Evolutionary conservation across 1,284 basidiomycete genomes (phyloP).

Genomic region (Irpex sp.): DNA sequence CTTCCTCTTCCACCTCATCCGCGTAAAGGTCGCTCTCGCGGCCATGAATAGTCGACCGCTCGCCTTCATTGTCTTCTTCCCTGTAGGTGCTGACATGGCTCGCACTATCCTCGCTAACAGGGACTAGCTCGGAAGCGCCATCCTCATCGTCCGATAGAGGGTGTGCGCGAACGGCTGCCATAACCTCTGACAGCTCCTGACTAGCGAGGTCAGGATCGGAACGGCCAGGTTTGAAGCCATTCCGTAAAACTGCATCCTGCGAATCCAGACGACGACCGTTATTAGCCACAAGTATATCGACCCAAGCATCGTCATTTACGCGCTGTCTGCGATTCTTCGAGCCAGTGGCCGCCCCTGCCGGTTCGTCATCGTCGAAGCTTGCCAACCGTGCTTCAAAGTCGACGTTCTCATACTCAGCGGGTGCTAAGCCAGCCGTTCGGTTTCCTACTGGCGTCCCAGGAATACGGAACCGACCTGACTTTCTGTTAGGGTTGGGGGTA

Average conservation of each 20-base stretch:
- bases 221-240: slow-evolving; percentile 32
- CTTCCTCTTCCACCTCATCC: slow-evolving; percentile 26
- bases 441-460: slow-evolving; percentile 43
- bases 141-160: slow-evolving; percentile 47
- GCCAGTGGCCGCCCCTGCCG: slow-evolving; percentile 17
- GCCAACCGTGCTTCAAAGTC: slow-evolving; percentile 74
- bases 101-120: slow-evolving; percentile 19
- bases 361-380: slow-evolving; percentile 64
- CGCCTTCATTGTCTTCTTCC: slow-evolving; percentile 18
- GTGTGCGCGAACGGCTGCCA: slow-evolving; percentile 58
- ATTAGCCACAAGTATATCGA: slow-evolving; percentile 79
- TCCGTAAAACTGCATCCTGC: slow-evolving; percentile 50
- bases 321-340: slow-evolving; percentile 48
- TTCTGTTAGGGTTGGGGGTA: neutral
- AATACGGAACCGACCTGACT: slow-evolving; percentile 41
- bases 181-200: slow-evolving; percentile 65
- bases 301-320: slow-evolving; percentile 73
- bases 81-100: slow-evolving; percentile 17
- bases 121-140: slow-evolving; percentile 36
- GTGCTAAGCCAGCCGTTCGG: slow-evolving; percentile 46
- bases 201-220: slow-evolving; percentile 71
- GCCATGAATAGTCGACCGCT: slow-evolving; percentile 7
- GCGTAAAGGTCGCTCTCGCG: slow-evolving; percentile 12
- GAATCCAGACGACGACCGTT: slow-evolving; percentile 54
- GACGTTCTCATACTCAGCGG: slow-evolving; percentile 65